These are phyloP conservation scores for Metrosideros polymorpha DNA, from an alignment of 441 rosid species.

Conservation along the genomic window DNA sequence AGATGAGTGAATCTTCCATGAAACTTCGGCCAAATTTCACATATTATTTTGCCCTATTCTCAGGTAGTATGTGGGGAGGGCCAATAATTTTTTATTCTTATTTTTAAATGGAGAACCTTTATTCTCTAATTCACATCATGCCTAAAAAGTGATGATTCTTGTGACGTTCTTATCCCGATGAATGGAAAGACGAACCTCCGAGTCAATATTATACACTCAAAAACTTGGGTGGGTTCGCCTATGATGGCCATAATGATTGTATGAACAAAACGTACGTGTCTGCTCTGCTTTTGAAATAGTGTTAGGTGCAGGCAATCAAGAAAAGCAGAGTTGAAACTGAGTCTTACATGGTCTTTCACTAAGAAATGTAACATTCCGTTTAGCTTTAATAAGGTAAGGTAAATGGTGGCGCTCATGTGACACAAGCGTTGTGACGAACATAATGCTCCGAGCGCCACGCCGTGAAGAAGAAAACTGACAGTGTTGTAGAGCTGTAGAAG, in stretches of 20 bases:
- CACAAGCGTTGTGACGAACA: not conserved
- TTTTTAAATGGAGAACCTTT: not conserved
- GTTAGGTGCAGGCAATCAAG: not conserved
- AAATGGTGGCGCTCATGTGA: not conserved
- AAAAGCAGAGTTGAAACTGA: not conserved
- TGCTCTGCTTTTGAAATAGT: not conserved
- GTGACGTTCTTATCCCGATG: not conserved
- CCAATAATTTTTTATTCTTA: not conserved
- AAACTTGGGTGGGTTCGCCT: not conserved
- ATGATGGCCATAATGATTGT: not conserved
- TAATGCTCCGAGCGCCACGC: not conserved
- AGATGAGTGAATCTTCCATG: not conserved
- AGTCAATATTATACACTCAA: not conserved
- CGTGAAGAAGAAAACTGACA: not conserved
- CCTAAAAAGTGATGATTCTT: not conserved
- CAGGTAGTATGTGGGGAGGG: not conserved
- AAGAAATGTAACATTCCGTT: not conserved
- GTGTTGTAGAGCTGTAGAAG: not conserved
- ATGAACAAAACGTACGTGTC: not conserved
- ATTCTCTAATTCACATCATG: not conserved
- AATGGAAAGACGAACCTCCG: not conserved
- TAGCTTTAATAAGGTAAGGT: not conserved
- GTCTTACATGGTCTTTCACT: not conserved
- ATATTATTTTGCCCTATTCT: not conserved
- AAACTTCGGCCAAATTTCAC: not conserved